Conservation (phyloP, 1,284 basidiomycete species). For the Hemileia vastatrix region DNA sequence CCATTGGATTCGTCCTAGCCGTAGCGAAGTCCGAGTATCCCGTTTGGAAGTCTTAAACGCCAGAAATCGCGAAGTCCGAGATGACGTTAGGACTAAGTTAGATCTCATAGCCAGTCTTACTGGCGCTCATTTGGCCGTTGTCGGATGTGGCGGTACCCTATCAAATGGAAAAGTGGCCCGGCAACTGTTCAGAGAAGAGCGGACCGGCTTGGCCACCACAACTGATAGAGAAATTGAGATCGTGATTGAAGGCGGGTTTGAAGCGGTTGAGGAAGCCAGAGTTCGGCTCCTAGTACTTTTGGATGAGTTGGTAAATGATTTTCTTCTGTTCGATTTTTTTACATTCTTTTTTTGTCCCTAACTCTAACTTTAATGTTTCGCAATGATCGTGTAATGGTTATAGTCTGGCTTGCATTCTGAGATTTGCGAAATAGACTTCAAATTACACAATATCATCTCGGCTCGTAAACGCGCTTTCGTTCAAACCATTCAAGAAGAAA, state of each 20-base stretch:
- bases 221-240: conserved; percentile 86
- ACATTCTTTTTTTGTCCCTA: conserved; percentile 21
- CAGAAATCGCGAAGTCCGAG: no score
- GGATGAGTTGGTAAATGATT: conserved; percentile 70
- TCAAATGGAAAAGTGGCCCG: no score
- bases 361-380: background rate
- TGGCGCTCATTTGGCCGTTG: conserved; percentile 73
- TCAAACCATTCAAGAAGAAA: conserved; percentile 92
- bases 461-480: conserved; percentile 78
- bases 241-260: conserved; percentile 71
- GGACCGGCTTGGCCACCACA: conserved; percentile 34
- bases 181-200: no score
- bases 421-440: conserved; percentile 85
- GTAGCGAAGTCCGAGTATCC: no score
- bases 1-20: no score
- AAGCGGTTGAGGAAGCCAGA: conserved; percentile 82
- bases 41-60: no score
- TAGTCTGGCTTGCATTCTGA: conserved; percentile 83
- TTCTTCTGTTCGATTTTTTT: conserved; percentile 6
- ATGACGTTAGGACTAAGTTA: conserved; percentile 72
- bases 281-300: conserved; percentile 83
- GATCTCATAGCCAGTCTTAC: conserved; percentile 87
- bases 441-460: conserved; percentile 82
- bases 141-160: conserved; percentile 36
- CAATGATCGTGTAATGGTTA: conserved; percentile 23